These are phyloP conservation scores for Paramecium sonneborni DNA, from an alignment of 73 alveolate genomes.

Conservation along the genomic window DNA sequence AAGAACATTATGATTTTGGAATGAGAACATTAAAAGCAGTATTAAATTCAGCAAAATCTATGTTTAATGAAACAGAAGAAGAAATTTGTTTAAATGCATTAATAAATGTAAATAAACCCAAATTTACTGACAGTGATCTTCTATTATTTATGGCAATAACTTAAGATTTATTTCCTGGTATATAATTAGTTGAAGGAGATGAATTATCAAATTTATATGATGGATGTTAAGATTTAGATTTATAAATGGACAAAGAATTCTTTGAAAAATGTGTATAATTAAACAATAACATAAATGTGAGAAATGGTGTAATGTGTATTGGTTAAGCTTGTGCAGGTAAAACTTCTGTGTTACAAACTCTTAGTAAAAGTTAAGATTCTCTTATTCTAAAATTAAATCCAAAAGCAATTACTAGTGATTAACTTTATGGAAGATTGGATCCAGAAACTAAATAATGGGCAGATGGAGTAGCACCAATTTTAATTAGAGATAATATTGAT, in stretches of 20 bases:
- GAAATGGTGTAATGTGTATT: conserved; percentile 67
- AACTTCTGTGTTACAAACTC: conserved; percentile 83
- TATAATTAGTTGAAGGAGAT: conserved; percentile 78
- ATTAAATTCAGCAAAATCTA: conserved; percentile 81
- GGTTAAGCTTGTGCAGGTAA: conserved; percentile 87
- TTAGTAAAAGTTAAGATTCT: conserved; percentile 53
- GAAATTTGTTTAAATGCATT: conserved; percentile 74
- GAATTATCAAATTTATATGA: conserved; percentile 79
- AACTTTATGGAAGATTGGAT: conserved; percentile 78
- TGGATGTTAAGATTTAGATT: not conserved
- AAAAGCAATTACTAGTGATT: conserved; percentile 67
- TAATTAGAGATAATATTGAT: conserved; percentile 60
- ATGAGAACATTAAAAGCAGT: conserved; percentile 94
- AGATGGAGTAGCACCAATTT: conserved; percentile 75
- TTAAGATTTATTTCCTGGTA: conserved; percentile 88
- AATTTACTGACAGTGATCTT: conserved; percentile 90
- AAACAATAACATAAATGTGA: conserved; percentile 40
- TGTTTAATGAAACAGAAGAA: conserved; percentile 80
- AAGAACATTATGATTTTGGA: conserved; percentile 93
- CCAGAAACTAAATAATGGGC: conserved; percentile 77
- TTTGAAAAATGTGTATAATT: conserved; percentile 19
- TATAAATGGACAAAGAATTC: conserved; percentile 93
- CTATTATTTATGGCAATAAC: conserved; percentile 85
- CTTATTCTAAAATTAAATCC: conserved; percentile 68
- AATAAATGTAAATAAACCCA: conserved; percentile 93